Conservation (phyloP, 805 yeast species). For the Saturnispora gosingensis region DNA sequence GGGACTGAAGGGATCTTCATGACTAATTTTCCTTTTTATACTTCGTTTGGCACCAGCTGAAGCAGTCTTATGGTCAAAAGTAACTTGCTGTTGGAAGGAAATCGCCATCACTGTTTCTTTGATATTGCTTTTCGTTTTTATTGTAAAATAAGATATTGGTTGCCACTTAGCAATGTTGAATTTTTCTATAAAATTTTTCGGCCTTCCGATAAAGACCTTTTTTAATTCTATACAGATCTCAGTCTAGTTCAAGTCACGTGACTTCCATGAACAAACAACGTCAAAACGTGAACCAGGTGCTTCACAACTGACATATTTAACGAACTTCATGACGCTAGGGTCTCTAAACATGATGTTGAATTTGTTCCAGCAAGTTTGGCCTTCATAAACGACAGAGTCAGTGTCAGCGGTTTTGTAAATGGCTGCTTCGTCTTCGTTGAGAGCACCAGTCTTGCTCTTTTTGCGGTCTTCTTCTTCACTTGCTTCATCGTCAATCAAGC, state of each 20-base stretch:
- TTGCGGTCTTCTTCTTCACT: background rate
- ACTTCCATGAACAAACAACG: constrained; percentile 69
- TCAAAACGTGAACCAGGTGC: constrained; percentile 96
- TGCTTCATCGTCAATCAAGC: constrained; percentile 46
- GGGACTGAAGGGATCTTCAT: background rate
- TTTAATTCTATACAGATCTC: background rate
- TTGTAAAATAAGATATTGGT: background rate
- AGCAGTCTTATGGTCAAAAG: background rate
- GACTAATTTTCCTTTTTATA: background rate
- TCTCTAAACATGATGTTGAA: constrained; percentile 74
- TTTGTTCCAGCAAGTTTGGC: constrained; percentile 78
- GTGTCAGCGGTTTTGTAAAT: constrained; percentile 62
- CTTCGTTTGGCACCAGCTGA: background rate
- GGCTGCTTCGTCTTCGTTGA: constrained; percentile 69
- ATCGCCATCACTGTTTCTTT: background rate
- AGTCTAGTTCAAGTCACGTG: constrained; percentile 30
- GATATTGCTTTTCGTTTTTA: background rate
- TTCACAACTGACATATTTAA: constrained; percentile 80
- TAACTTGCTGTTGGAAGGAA: background rate
- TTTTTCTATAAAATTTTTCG: background rate
- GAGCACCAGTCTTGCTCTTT: constrained; percentile 8
- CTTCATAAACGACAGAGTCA: constrained; percentile 67
- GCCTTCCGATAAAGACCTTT: background rate
- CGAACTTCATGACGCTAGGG: constrained; percentile 77
- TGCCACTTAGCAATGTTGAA: background rate